Conservation (phyloP, 2,329 filamentous ascomycete genomes). For the Dendrostoma leiphaemia region DNA sequence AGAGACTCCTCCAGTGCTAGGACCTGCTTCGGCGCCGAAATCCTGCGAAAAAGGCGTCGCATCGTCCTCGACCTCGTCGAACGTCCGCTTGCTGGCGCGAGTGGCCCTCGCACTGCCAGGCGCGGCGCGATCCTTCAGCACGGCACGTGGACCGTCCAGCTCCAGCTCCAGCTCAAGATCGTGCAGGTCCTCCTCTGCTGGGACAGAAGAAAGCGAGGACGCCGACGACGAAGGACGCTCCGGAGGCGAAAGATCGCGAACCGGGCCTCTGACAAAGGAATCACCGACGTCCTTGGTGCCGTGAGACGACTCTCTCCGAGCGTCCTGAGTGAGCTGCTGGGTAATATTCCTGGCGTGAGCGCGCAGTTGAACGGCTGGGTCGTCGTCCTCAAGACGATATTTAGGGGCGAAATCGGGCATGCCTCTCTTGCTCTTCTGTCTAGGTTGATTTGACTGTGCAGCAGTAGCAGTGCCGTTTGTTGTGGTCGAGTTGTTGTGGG, state of each 20-base stretch:
- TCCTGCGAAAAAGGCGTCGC: constrained; percentile 51
- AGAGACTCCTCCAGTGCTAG: constrained; percentile 48
- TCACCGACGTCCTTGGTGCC: too few species aligned
- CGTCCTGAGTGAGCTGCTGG: constrained; percentile 9
- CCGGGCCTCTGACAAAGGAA: constrained; percentile 9
- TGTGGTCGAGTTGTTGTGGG: neutral
- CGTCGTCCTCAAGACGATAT: constrained; percentile 13
- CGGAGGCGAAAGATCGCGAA: constrained; percentile 1
- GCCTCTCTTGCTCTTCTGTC: constrained; percentile 15
- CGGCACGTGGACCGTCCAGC: neutral
- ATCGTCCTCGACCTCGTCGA: constrained; percentile 53
- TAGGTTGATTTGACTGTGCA: neutral
- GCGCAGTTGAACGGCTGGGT: constrained; percentile 7
- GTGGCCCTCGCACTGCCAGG: constrained; percentile 40
- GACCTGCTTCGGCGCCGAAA: constrained; percentile 47
- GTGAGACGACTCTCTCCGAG: too few species aligned
- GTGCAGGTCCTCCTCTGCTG: constrained; percentile 23
- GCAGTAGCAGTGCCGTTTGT: neutral
- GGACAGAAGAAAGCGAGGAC: constrained; percentile 16
- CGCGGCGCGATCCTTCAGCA: neutral
- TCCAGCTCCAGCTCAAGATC: constrained; percentile 10
- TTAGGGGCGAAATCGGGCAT: constrained; percentile 17
- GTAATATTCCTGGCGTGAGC: constrained; percentile 6
- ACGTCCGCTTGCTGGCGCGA: constrained; percentile 49
- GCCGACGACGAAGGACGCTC: constrained; percentile 1